Evolutionary conservation across 805 yeast species (phyloP).

Genomic region (Cyberlindnera xylosilytica): DNA sequence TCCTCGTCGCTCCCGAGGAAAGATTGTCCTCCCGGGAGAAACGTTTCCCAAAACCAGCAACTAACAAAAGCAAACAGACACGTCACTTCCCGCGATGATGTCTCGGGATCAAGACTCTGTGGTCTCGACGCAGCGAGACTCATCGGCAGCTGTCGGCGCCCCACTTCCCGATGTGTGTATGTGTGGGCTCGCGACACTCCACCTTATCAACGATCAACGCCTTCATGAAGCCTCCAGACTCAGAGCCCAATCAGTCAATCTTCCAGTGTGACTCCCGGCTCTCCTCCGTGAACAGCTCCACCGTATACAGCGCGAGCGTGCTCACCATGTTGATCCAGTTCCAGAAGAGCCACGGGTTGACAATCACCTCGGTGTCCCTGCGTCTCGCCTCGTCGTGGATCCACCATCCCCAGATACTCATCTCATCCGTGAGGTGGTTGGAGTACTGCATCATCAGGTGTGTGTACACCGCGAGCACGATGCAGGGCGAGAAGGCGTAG

Average conservation of each 20-base stretch:
- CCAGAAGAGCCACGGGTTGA: conserved; percentile 93
- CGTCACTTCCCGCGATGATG: too few relatives aligned
- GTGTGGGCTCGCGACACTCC: too few relatives aligned
- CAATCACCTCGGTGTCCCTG: conserved; percentile 26
- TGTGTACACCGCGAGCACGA: conserved; percentile 92
- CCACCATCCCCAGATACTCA: conserved; percentile 60
- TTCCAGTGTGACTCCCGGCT: conserved; percentile 22
- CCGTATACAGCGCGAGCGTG: conserved; percentile 72
- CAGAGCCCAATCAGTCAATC: conserved; percentile 22
- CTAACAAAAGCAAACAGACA: too few relatives aligned
- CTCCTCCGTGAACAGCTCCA: conserved; percentile 56
- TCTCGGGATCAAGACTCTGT: too few relatives aligned
- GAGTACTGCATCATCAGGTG: conserved; percentile 82
- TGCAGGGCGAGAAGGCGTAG: conserved; percentile 90
- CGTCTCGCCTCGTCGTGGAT: conserved; percentile 11
- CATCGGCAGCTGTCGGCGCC: too few relatives aligned
- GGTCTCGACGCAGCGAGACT: too few relatives aligned
- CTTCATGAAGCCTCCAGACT: too few relatives aligned
- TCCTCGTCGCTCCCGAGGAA: too few relatives aligned
- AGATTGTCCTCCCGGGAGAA: too few relatives aligned
- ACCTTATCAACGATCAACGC: too few relatives aligned
- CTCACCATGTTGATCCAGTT: conserved; percentile 90
- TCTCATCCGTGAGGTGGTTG: conserved; percentile 65
- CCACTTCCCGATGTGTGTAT: too few relatives aligned
- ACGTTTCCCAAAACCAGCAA: too few relatives aligned